A percentile compares a stretch with the other conserved stretches of the same genome.
Evolutionary conservation across 495 filamentous ascomycete species (phyloP).

Genomic region (Neurospora cerealis): DNA sequence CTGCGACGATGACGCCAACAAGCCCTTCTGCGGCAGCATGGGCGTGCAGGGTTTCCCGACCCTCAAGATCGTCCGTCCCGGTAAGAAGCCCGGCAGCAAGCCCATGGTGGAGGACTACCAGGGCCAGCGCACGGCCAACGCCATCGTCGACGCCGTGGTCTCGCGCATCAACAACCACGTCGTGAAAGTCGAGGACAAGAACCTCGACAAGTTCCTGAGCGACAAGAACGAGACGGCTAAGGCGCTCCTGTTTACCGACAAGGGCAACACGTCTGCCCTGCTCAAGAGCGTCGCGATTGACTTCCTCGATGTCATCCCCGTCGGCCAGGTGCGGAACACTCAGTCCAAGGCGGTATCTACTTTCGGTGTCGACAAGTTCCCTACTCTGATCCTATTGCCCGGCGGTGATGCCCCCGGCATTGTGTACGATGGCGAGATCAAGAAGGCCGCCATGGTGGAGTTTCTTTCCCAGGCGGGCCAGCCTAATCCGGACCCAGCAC

Average conservation of each 20-base stretch:
- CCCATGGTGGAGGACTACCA: constrained; percentile 90
- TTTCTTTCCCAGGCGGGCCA: constrained; percentile 79
- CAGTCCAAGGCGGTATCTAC: constrained; percentile 59
- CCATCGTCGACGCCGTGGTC: constrained; percentile 76
- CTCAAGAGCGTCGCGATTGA: constrained; percentile 83
- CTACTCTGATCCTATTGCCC: constrained; percentile 72
- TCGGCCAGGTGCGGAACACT: constrained; percentile 82
- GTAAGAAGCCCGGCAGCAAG: constrained; percentile 58
- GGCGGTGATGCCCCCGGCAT: constrained; percentile 58
- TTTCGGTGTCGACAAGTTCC: constrained; percentile 70
- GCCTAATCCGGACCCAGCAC: constrained; percentile 53
- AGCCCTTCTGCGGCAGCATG: constrained; percentile 75
- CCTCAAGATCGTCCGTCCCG: constrained; percentile 81
- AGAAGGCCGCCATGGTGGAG: constrained; percentile 69
- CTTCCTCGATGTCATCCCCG: constrained; percentile 68
- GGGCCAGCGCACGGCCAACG: constrained; percentile 69
- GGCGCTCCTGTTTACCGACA: constrained; percentile 89
- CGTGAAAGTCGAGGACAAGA: constrained; percentile 74
- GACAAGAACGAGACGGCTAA: constrained; percentile 68
- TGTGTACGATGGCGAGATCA: constrained; percentile 74
- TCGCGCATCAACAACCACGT: constrained; percentile 89
- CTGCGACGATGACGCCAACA: constrained; percentile 93
- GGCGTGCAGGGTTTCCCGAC: constrained; percentile 95
- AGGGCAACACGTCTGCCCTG: constrained; percentile 75
- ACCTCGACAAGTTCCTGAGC: constrained; percentile 64